Evolutionary conservation across 2,329 filamentous ascomycete genomes (phyloP).

Genomic region (Nannizziopsis arthrosporioides): DNA sequence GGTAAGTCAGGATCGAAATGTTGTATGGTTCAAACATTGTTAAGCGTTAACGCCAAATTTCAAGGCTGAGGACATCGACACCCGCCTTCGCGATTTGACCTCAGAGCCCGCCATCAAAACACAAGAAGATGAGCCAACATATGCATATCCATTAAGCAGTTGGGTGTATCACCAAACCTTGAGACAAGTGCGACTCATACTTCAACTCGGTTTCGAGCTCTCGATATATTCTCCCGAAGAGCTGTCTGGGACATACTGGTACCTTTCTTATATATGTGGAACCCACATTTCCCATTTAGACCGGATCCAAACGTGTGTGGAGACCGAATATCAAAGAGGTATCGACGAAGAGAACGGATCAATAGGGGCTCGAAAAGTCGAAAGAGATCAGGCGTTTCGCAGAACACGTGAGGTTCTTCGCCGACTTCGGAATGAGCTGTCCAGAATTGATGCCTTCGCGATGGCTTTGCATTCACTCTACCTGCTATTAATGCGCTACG

Average conservation of each 20-base stretch:
- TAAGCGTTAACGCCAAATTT: not conserved
- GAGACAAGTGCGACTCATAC: conserved; percentile 71
- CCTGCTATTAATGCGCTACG: conserved; percentile 50
- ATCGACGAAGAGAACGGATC: conserved; percentile 15
- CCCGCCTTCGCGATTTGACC: conserved; percentile 50
- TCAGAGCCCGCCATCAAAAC: conserved; percentile 50
- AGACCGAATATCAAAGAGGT: conserved; percentile 24
- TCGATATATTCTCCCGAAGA: conserved; percentile 82
- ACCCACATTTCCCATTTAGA: conserved; percentile 58
- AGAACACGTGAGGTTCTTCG: conserved; percentile 43
- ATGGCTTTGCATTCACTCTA: conserved; percentile 50
- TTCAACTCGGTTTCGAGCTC: conserved; percentile 89
- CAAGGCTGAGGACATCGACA: conserved; percentile 57
- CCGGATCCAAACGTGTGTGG: conserved; percentile 57
- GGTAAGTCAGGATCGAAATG: conserved; percentile 31
- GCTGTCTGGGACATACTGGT: conserved; percentile 80
- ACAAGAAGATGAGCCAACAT: conserved; percentile 45
- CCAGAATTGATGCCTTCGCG: conserved; percentile 47
- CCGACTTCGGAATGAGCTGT: conserved; percentile 52
- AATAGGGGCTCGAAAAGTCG: conserved; percentile 12
- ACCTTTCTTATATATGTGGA: conserved; percentile 62
- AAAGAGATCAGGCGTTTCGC: conserved; percentile 28
- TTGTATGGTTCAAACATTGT: not conserved
- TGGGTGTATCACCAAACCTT: conserved; percentile 90
- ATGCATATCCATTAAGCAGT: conserved; percentile 63